Evolutionary conservation across 495 filamentous ascomycete species (phyloP), one percentile per base, ranked within the genome.

Genomic region (Aspergillus mulundensis): DNA sequence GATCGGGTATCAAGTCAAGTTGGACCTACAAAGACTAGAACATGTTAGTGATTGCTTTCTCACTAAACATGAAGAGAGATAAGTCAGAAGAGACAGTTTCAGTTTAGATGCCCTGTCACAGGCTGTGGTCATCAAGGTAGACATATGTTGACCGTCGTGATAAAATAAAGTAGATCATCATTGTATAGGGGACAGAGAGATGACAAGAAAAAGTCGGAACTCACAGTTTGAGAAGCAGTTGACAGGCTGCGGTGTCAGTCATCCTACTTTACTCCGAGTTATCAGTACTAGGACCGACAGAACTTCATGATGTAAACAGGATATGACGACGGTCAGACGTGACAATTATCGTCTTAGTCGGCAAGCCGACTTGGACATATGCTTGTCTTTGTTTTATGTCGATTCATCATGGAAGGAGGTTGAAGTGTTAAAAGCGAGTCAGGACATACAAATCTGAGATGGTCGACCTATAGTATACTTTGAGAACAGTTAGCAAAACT

Each of bases 111-210:
- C 89, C 90, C 77, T 87, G 90, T 94, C 89, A 92, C 82, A 84
- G 89, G 89, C 87, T 60, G 77, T 77, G 87, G 79, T 93, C 90
- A 91, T 92, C 90, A 95, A 89, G 77, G 81, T 83, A 80, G 62
- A 73, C 66, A 84, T 96, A 93, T 89, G 91, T 86, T 89, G 91
- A 96, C 91, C 91, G 91, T 96, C 91, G 91, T 96, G 91, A 96
- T 86, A 85, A 85, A 80, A 72, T 75, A 78, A 64, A 71, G 67
- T 74, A 79, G 80, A 81, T 88, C 86, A 91, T 94, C 87, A 88
- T 89, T 58, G 77, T 77, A 78, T n/a, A 64, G 56, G 15, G n/a
- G n/a, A 20, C 7, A 43, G 3, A 46, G 46, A 12, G 11, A 47
- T 58, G 24, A n/a, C n/a, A 49, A 57, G 44, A 50, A 53, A 11